Conservation (phyloP, 2,329 filamentous ascomycete genomes). For the Pseudogymnoascus sp. region DNA sequence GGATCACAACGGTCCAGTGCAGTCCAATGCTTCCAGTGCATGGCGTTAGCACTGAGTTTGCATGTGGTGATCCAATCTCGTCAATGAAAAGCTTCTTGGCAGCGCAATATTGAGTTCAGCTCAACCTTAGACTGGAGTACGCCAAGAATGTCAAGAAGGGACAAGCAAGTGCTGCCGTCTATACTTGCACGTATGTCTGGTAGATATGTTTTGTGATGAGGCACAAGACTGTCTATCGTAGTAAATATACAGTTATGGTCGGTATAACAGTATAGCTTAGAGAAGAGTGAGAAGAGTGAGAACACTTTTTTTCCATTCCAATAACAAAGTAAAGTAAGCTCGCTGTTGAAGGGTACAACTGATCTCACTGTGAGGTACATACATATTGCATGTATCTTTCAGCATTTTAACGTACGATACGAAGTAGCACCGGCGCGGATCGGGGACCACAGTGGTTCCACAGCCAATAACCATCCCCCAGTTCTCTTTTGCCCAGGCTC, state of each 20-base stretch:
- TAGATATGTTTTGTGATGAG: background rate
- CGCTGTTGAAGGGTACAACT: background rate
- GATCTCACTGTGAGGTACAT: background rate
- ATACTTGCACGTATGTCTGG: background rate
- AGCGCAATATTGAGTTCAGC: background rate
- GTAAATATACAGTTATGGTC: background rate
- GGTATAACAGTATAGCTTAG: background rate
- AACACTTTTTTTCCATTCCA: background rate
- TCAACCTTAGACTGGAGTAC: background rate
- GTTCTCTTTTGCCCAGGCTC: background rate
- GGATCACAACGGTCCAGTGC: background rate
- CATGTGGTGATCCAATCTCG: background rate
- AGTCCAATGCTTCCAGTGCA: background rate
- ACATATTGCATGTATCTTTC: background rate
- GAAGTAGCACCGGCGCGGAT: conserved; percentile 5
- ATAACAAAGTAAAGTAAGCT: background rate
- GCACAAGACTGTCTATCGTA: background rate
- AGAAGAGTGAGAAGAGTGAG: background rate
- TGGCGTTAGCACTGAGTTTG: background rate
- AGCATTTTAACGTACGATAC: background rate
- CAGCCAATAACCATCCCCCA: background rate
- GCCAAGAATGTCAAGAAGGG: background rate
- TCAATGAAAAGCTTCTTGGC: background rate
- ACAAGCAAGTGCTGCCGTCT: background rate
- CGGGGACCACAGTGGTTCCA: background rate